These are phyloP conservation scores for Solanum boliviense DNA, from an alignment of 257 asterid species.

Conservation along the genomic window DNA sequence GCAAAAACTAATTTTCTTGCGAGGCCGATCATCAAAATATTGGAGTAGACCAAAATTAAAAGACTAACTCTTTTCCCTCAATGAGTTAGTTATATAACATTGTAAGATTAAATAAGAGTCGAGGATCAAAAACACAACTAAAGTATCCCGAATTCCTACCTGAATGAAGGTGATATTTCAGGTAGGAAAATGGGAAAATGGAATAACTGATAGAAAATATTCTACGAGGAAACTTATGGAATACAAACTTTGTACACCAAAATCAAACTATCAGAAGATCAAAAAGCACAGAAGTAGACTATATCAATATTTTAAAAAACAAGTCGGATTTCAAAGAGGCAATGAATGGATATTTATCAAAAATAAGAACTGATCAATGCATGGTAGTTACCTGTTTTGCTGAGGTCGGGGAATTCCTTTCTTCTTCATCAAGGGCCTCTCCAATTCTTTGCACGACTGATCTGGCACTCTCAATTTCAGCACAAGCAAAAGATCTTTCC, in stretches of 20 bases:
- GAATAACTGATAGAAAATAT: not conserved
- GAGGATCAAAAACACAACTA: not conserved
- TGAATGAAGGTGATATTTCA: not conserved
- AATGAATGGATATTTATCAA: not conserved
- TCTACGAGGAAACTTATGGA: not conserved
- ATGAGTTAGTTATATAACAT: not conserved
- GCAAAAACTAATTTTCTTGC: not conserved
- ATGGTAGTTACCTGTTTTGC: constrained; percentile 38
- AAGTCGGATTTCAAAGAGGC: not conserved
- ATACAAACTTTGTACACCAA: not conserved
- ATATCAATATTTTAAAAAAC: not conserved
- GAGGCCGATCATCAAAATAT: not conserved
- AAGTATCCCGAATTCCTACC: not conserved
- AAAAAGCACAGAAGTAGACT: not conserved
- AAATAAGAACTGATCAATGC: not conserved
- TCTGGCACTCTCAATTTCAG: constrained; percentile 96
- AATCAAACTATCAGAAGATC: not conserved
- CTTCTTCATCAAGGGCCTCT: constrained; percentile 93
- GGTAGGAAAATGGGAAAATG: not conserved
- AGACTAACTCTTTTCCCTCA: not conserved
- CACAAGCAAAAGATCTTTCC: constrained; percentile 98
- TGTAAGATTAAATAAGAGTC: not conserved
- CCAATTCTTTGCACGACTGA: constrained; percentile 94
- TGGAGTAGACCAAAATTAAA: not conserved
- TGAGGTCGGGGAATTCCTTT: constrained; percentile 47